Evolutionary conservation across 805 yeast species (phyloP).

Genomic region (Barnettozyma populi): DNA sequence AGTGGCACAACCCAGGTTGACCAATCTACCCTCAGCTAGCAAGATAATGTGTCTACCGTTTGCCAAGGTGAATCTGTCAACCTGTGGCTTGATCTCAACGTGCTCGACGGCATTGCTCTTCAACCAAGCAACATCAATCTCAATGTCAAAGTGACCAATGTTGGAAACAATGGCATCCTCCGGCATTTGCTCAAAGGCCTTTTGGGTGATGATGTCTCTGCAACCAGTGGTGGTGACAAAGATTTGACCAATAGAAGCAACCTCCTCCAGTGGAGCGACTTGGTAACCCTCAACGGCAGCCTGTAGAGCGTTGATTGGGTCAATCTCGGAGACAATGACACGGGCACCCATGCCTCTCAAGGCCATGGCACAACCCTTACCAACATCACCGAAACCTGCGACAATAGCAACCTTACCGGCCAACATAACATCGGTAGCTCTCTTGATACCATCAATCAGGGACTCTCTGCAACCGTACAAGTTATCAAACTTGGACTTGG

Average conservation of each 20-base stretch:
- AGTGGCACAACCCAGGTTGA: slow-evolving; percentile 99
- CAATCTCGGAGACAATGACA: slow-evolving; percentile 94
- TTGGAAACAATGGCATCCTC: slow-evolving; percentile 99
- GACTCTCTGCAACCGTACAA: slow-evolving; percentile 99
- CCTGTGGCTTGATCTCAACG: slow-evolving; percentile 98
- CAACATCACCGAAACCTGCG: slow-evolving; percentile 99
- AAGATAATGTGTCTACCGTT: slow-evolving; percentile 91
- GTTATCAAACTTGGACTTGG: slow-evolving; percentile 99
- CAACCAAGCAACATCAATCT: slow-evolving; percentile 98
- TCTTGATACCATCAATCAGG: slow-evolving; percentile 95
- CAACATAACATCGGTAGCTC: slow-evolving; percentile 99
- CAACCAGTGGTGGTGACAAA: slow-evolving; percentile 99
- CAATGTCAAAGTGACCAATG: slow-evolving; percentile 99
- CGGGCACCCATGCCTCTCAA: slow-evolving; percentile 99
- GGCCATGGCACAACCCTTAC: slow-evolving; percentile 99
- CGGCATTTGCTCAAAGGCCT: slow-evolving; percentile 89
- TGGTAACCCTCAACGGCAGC: slow-evolving; percentile 99
- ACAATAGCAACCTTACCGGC: slow-evolving; percentile 99
- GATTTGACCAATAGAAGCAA: slow-evolving; percentile 88
- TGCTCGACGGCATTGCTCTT: slow-evolving; percentile 89
- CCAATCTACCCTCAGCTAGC: slow-evolving; percentile 98
- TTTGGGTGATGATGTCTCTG: slow-evolving; percentile 92
- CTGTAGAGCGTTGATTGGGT: slow-evolving; percentile 98
- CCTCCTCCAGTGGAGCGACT: slow-evolving; percentile 93
- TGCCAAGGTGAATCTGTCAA: slow-evolving; percentile 89